Conservation (phyloP, 139 green algal species). For the Coccomyxa sp. region DNA sequence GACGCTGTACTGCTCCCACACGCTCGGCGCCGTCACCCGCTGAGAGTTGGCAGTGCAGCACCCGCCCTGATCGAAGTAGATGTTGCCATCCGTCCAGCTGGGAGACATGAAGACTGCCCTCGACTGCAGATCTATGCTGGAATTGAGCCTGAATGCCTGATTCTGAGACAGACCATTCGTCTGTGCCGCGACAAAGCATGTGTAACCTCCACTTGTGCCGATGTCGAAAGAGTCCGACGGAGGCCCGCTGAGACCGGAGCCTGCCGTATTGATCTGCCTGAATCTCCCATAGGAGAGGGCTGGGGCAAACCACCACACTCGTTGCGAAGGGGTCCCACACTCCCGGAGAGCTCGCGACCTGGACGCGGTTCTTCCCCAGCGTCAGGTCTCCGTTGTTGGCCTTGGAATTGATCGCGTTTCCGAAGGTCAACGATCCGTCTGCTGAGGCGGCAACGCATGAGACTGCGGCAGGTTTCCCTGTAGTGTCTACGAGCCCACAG, state of each 20-base stretch:
- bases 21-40: not conserved
- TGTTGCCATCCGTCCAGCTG: not conserved
- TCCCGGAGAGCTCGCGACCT: not conserved
- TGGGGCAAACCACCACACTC: not conserved
- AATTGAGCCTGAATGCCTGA: conserved; percentile 1
- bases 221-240: not conserved
- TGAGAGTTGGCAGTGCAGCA: not conserved
- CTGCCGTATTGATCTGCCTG: not conserved
- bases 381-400: not conserved
- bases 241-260: not conserved
- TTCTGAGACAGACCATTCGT: not conserved
- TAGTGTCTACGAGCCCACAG: not conserved
- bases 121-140: not conserved
- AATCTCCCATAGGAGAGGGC: not conserved
- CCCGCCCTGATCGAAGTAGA: not conserved
- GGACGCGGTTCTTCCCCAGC: not conserved
- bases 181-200: not conserved
- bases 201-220: not conserved
- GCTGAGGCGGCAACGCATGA: not conserved
- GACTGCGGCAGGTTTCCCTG: not conserved
- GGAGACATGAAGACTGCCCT: not conserved
- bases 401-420: not conserved
- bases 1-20: not conserved
- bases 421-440: not conserved
- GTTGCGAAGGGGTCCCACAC: not conserved